Conservation (phyloP, 208 protist genomes). For the Leishmania gerbilli region DNA sequence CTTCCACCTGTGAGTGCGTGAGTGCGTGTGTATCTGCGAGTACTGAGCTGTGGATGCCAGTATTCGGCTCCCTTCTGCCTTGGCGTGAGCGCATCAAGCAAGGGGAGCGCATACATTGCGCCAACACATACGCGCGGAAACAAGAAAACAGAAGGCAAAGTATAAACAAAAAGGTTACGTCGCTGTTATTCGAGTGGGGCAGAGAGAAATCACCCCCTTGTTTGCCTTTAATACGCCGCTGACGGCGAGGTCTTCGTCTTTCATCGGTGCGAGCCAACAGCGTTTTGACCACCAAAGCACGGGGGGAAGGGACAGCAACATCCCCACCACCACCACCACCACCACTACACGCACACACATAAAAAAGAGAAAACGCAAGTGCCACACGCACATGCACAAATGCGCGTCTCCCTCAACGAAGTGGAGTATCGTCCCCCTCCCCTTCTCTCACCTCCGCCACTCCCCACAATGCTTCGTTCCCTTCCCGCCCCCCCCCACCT, state of each 20-base stretch:
- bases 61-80: not conserved
- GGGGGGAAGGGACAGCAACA: not conserved
- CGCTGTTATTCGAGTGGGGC: not conserved
- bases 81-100: not conserved
- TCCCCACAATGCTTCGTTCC: not conserved
- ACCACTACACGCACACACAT: not conserved
- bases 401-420: not conserved
- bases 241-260: not conserved
- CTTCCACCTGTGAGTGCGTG: not conserved
- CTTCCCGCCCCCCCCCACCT: not conserved
- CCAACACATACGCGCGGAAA: not conserved
- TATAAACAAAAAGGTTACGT: not conserved
- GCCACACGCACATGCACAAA: not conserved
- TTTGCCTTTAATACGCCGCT: not conserved
- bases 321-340: too few species aligned
- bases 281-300: not conserved
- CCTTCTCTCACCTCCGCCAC: not conserved
- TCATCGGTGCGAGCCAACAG: not conserved
- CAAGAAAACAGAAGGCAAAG: slow-evolving; percentile 12
- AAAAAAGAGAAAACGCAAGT: not conserved
- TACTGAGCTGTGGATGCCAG: slow-evolving; percentile 7
- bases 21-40: not conserved
- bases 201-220: not conserved
- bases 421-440: not conserved
- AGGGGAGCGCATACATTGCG: not conserved